Percentiles rank a stretch among this genome's conserved stretches.
Conservation (phyloP, 176 grass and related monocot species). For the Canna indica region DNA sequence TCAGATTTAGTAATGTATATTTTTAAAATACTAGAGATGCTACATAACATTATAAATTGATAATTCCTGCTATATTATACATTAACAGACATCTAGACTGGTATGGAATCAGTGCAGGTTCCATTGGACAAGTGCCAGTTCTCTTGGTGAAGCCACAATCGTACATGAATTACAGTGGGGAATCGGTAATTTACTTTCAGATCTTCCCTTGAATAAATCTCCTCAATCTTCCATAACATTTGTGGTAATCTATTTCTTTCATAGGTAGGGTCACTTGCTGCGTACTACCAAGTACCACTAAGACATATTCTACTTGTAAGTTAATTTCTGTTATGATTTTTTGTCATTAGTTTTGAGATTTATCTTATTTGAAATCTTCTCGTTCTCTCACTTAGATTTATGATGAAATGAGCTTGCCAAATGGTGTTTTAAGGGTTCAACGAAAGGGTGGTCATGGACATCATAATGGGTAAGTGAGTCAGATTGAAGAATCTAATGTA, state of each 20-base stretch:
- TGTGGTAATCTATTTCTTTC: background rate
- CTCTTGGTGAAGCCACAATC: conserved; percentile 80
- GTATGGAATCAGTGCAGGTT: conserved; percentile 51
- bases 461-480: conserved; percentile 70
- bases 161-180: conserved; percentile 90
- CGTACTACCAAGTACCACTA: conserved; percentile 89
- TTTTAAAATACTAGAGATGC: no score
- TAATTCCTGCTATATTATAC: background rate
- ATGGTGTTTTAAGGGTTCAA: conserved; percentile 75
- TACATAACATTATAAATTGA: background rate
- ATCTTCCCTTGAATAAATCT: background rate
- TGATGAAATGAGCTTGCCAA: conserved; percentile 87
- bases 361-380: conserved; percentile 11
- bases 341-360: conserved; percentile 6
- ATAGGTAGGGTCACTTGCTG: conserved; percentile 64
- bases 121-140: conserved; percentile 74
- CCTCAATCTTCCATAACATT: background rate
- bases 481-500: conserved; percentile 25
- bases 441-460: conserved; percentile 82
- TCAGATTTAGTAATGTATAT: no score
- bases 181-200: conserved; percentile 29
- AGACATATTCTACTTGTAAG: conserved; percentile 22
- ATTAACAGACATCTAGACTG: conserved; percentile 9
- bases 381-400: conserved; percentile 45
- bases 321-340: background rate